Evolutionary conservation across 257 asterid genomes (phyloP).

Genomic region (Handroanthus guayacan): DNA sequence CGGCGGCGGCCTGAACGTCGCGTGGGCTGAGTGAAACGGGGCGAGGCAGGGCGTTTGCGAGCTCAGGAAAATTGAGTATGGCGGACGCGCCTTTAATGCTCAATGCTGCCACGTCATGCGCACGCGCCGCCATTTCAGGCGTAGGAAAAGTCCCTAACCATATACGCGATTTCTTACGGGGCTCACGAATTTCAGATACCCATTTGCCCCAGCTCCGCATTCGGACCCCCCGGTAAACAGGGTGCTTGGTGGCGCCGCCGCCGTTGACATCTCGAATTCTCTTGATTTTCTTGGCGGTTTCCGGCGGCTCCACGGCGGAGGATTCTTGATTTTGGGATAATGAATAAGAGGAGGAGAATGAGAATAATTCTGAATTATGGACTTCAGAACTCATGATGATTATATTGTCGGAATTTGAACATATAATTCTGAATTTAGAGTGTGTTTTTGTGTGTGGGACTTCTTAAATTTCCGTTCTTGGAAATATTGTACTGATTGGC

Average conservation of each 20-base stretch:
- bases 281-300: constrained; percentile 43
- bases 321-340: neutral
- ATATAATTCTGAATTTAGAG: neutral
- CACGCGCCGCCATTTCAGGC: constrained; percentile 69
- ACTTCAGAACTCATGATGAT: constrained; percentile 20
- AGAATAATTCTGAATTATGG: neutral
- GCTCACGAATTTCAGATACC: constrained; percentile 67
- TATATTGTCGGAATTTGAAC: constrained; percentile 15
- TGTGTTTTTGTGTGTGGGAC: constrained; percentile 25
- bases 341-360: constrained; percentile 13
- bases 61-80: constrained; percentile 50
- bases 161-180: constrained; percentile 58
- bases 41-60: constrained; percentile 47
- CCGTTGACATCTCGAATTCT: constrained; percentile 43
- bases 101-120: constrained; percentile 60
- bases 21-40: constrained; percentile 55
- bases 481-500: constrained; percentile 28
- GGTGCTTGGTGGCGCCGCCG: constrained; percentile 44
- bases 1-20: constrained; percentile 60
- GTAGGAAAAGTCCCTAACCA: constrained; percentile 62
- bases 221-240: constrained; percentile 55
- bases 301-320: constrained; percentile 25
- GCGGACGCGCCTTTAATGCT: constrained; percentile 54
- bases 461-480: constrained; percentile 29
- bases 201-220: constrained; percentile 66